Evolutionary conservation across 2,329 filamentous ascomycete species (phyloP), one percentile per base, ranked within the genome.

Genomic region (Botrytis porri): DNA sequence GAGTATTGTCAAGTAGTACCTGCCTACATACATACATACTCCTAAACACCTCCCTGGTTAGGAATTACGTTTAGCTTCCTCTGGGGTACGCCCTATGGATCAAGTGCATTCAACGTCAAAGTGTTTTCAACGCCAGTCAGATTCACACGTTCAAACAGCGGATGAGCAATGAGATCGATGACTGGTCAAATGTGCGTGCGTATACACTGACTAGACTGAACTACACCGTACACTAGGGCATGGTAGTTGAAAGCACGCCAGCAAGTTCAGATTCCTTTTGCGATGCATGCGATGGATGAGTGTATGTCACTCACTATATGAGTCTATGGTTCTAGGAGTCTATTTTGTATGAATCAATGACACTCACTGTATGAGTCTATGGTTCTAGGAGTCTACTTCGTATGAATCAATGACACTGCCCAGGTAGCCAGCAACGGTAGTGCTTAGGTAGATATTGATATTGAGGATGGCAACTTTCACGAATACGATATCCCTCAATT

Each of bases 31-130:
- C 29, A 16, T 32, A 37, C 20, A 41, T 63, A 20, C 9, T n/a
- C 39, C 25, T 43, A 10, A n/a, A 51, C 64, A 66, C 32, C 45
- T 66, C 16, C 69, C 51, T 69, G 18, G 51, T 32, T 18, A 32
- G n/a, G 37, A 22, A 71, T 71, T 71, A 71, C 69, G 69, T 66
- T 71, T 71, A 71, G 69, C 61, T 59, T 71, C 69, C 45, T 71
- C 69, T 71, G 69, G 61, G 69, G 69, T 71, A 71, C 45, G 67
- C 37, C 51, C 61, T 54, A 37, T 71, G 59, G 45, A 66, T 41
- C 39, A 41, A 20, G 48, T 57, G 29, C 48, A 41, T 32, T 9
- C 35, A 67, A 39, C 20, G 18, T 71, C 69, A 65, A 69, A n/a
- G 22, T 51, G 25, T 65, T 29, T 43, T 35, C 51, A 37, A 64